A percentile compares a stretch with the other conserved stretches of the same genome.
Conservation (phyloP, 495 filamentous ascomycete genomes). For the Aspergillus indologenus region DNA sequence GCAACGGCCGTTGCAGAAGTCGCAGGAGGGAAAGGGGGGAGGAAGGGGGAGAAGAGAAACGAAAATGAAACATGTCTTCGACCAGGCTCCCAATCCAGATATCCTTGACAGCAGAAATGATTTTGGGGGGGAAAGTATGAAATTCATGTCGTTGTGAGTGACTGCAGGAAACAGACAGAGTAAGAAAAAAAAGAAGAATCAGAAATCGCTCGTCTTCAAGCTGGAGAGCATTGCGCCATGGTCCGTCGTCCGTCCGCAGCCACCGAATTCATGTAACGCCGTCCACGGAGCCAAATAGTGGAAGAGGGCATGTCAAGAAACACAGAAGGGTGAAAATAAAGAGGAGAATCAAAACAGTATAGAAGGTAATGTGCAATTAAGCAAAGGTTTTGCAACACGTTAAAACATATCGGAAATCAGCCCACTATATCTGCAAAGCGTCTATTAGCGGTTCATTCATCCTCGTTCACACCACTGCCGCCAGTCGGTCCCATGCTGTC, state of each 20-base stretch:
- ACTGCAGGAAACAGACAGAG: slow-evolving; percentile 4
- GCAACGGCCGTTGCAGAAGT: background rate
- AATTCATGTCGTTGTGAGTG: background rate
- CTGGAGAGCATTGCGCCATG: slow-evolving; percentile 25
- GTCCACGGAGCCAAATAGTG: slow-evolving; percentile 14
- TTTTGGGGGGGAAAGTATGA: background rate
- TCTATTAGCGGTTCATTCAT: slow-evolving; percentile 29
- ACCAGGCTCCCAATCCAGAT: background rate
- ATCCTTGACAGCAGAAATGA: background rate
- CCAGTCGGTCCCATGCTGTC: slow-evolving; percentile 32
- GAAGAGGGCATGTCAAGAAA: slow-evolving; percentile 22
- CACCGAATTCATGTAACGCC: slow-evolving; percentile 23
- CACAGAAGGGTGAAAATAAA: slow-evolving; percentile 7
- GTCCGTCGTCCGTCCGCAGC: slow-evolving; percentile 22
- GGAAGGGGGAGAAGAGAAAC: background rate
- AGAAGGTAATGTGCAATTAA: slow-evolving; percentile 16
- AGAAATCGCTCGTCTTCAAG: slow-evolving; percentile 16
- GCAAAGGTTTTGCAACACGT: slow-evolving; percentile 11
- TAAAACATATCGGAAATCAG: slow-evolving; percentile 16
- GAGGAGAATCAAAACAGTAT: slow-evolving; percentile 14
- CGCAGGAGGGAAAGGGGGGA: background rate
- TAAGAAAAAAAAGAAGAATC: slow-evolving; percentile 13
- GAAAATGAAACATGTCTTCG: background rate
- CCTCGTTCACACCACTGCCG: slow-evolving; percentile 27
- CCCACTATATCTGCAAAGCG: slow-evolving; percentile 15